Conservation (phyloP, 495 filamentous ascomycete genomes). For the Penicillium alfredii region DNA sequence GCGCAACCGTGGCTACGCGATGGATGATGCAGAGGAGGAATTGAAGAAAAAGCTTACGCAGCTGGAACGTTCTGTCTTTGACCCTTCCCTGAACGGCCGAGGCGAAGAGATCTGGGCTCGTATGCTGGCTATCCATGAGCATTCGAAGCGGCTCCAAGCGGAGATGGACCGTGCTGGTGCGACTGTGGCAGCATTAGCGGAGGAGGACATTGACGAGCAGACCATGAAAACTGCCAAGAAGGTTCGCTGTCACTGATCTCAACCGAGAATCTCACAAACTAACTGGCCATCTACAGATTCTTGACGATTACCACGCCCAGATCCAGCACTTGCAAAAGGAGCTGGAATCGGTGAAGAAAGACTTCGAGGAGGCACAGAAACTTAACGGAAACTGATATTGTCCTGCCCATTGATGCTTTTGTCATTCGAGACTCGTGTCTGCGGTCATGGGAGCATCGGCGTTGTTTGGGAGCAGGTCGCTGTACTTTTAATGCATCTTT, state of each 20-base stretch:
- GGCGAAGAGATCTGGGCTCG: constrained; percentile 96
- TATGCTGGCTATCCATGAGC: constrained; percentile 76
- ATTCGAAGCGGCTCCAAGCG: constrained; percentile 68
- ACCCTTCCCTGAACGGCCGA: constrained; percentile 76
- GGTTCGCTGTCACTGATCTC: constrained; percentile 44
- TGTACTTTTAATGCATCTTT: constrained; percentile 26
- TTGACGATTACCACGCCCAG: constrained; percentile 86
- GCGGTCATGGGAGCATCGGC: constrained; percentile 25
- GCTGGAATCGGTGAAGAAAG: constrained; percentile 67
- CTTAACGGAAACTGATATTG: constrained; percentile 19
- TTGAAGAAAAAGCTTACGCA: constrained; percentile 74
- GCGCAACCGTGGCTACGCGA: constrained; percentile 84
- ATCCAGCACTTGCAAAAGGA: constrained; percentile 79
- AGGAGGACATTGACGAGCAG: constrained; percentile 65
- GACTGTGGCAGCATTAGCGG: constrained; percentile 40
- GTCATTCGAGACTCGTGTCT: constrained; percentile 8
- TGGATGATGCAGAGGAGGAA: constrained; percentile 87
- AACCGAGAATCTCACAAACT: constrained; percentile 9
- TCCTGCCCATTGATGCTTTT: background rate
- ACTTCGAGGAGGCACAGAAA: constrained; percentile 73
- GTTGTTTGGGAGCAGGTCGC: constrained; percentile 18
- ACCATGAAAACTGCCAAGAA: constrained; percentile 76
- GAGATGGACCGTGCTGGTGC: constrained; percentile 65
- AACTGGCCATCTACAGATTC: constrained; percentile 51
- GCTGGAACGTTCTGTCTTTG: constrained; percentile 70